These are phyloP conservation scores for Acanthamoeba sp. DNA, from an alignment of 208 protist species.

Conservation along the genomic window DNA sequence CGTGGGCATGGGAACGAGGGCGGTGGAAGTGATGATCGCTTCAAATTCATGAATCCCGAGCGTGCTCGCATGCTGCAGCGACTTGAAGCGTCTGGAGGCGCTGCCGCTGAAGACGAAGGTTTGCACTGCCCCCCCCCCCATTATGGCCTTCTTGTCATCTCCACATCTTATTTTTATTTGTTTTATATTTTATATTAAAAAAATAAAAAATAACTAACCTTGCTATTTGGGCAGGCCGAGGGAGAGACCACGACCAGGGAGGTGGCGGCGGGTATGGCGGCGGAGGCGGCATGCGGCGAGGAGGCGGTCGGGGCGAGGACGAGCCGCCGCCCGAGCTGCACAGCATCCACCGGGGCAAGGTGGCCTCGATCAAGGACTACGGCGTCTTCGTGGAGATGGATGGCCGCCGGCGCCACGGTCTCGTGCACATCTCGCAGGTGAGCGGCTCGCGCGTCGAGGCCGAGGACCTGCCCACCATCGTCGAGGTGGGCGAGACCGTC, in stretches of 20 bases:
- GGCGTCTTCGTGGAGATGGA: slow-evolving; percentile 74
- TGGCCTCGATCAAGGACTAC: slow-evolving; percentile 72
- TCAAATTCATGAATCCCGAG: slow-evolving; percentile 71
- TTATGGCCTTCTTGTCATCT: not conserved
- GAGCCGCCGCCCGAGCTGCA: slow-evolving; percentile 63
- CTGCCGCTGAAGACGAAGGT: not conserved
- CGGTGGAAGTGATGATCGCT: slow-evolving; percentile 9
- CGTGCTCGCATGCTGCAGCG: slow-evolving; percentile 66
- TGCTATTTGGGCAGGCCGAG: not conserved
- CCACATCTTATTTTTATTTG: not conserved
- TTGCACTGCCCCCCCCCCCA: not conserved
- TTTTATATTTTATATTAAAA: slow-evolving; percentile 39
- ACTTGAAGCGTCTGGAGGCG: not conserved
- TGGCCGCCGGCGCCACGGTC: slow-evolving; percentile 63
- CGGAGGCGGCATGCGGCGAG: not conserved
- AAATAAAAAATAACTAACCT: no score
- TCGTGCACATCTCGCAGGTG: slow-evolving; percentile 80
- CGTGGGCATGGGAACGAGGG: not conserved
- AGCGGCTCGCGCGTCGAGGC: slow-evolving; percentile 67
- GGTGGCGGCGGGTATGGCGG: not conserved
- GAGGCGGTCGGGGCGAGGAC: not conserved
- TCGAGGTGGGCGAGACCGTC: slow-evolving; percentile 74
- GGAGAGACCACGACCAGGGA: not conserved
- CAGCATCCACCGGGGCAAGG: slow-evolving; percentile 57
- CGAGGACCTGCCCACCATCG: slow-evolving; percentile 75